Base-by-base conservation (phyloP, 2,329 filamentous ascomycete species). In the Ceratocystis cacaofunesta region DNA sequence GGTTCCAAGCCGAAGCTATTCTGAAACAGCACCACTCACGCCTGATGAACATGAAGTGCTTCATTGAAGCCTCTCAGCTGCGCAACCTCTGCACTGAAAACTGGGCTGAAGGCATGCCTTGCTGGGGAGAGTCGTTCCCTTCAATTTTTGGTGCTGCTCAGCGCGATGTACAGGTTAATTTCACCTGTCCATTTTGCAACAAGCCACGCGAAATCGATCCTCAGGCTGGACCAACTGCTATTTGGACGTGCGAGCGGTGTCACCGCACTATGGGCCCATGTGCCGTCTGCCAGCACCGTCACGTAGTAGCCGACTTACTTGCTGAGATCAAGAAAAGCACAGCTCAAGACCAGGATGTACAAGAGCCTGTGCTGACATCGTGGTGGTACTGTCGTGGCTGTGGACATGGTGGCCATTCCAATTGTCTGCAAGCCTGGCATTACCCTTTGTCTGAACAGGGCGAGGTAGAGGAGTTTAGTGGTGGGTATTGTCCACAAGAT, bases 321-420 rank as follows among this genome's bases (percentile, higher is more conserved):
- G 63, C 65, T 8, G 74, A 75, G 17, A 69, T 73, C 5, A 61
- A 50, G 48, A 66, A 19, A 7, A 63, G 48, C 46, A 60, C 10
- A 32, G 70, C 2, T 10, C 17, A 61, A 3, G 62, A 46, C 17
- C 19, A 46, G 15, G 61, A 63, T 17, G 72, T 2, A 68, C 69
- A 1, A 70, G 72, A n/a, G 72, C 63, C 68, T 0, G 73, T 71
- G 69, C 71, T 76, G 4, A 71, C 74, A 0, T 78, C 78, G 1
- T 87, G 84, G 84, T 86, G 82, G 82, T 83, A 82, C 69, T 87
- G 84, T 66, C 79, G 81, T 0, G 81, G 80, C 12, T 87, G 84
- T 69, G 78, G 78, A 0, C 84, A 87, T 69, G 84, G 84, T 32
- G 84, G 84, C 0, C 84, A 87, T 71, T 78, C 80, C 0, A 78